Evolutionary conservation across 2,329 filamentous ascomycete genomes (phyloP).

Genomic region (Escovopsis weberi): DNA sequence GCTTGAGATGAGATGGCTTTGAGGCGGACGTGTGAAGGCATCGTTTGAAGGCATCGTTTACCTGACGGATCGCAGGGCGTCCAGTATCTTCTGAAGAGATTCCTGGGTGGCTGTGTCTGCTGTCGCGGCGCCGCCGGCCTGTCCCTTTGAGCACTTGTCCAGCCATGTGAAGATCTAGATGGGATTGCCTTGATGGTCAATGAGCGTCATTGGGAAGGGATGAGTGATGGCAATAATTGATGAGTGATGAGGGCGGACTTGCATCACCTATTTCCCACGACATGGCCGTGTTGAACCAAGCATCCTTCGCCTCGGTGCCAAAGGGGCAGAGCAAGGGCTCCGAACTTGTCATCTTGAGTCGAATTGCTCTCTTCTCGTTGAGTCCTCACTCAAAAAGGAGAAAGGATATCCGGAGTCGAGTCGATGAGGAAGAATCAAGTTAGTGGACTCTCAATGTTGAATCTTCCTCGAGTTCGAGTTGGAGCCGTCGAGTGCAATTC

Average conservation of each 20-base stretch:
- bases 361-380: background rate
- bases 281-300: background rate
- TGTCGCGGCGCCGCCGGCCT: background rate
- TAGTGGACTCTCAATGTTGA: too few relatives aligned
- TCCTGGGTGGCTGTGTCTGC: background rate
- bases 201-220: too few relatives aligned
- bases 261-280: background rate
- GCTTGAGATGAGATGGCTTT: background rate
- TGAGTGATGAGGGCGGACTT: background rate
- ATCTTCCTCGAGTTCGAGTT: too few relatives aligned
- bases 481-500: too few relatives aligned
- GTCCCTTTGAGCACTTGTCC: background rate
- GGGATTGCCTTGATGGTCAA: background rate
- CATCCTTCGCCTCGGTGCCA: background rate
- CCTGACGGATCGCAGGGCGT: too few relatives aligned
- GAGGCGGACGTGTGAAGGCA: background rate
- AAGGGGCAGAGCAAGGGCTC: background rate
- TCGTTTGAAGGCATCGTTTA: too few relatives aligned
- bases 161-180: slow-evolving; percentile 1
- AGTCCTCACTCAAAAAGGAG: too few relatives aligned
- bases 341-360: background rate
- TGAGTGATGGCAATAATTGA: too few relatives aligned
- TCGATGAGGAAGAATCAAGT: too few relatives aligned
- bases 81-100: background rate
- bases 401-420: too few relatives aligned